Conservation (phyloP, 2,329 filamentous ascomycete species). For the Aspergillus piperis region DNA sequence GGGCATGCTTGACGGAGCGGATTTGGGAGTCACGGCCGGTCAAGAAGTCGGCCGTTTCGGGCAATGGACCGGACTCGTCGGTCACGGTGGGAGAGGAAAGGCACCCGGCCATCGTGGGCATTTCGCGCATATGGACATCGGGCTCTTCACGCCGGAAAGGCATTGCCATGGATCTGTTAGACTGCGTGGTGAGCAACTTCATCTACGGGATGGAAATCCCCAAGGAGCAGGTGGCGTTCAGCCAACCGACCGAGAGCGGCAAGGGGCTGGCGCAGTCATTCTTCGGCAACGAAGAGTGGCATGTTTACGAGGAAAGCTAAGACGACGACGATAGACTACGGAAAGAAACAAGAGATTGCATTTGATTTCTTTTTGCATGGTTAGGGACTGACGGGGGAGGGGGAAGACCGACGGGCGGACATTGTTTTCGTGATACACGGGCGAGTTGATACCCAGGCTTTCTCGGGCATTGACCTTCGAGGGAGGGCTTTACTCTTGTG, state of each 20-base stretch:
- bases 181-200: constrained; percentile 58
- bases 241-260: constrained; percentile 66
- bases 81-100: constrained; percentile 48
- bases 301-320: constrained; percentile 57
- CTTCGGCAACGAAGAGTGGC: constrained; percentile 60
- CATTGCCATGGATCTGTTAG: constrained; percentile 59
- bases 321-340: constrained; percentile 6
- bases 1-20: constrained; percentile 61
- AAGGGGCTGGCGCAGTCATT: constrained; percentile 59
- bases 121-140: constrained; percentile 68
- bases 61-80: constrained; percentile 39
- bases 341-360: background rate
- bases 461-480: constrained; percentile 20
- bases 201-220: constrained; percentile 57
- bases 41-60: constrained; percentile 28
- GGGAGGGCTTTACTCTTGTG: constrained; percentile 21
- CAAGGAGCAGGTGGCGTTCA: constrained; percentile 62
- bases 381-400: background rate
- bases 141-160: constrained; percentile 57
- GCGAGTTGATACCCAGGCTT: constrained; percentile 28
- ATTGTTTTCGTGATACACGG: constrained; percentile 20
- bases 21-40: constrained; percentile 60
- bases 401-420: background rate
- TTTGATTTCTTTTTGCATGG: constrained; percentile 1
- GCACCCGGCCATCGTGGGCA: constrained; percentile 57